Evolutionary conservation across 768 basidiomycete genomes (phyloP), one percentile per base, ranked within the genome.

Genomic region (Psilocybe cyanescens): DNA sequence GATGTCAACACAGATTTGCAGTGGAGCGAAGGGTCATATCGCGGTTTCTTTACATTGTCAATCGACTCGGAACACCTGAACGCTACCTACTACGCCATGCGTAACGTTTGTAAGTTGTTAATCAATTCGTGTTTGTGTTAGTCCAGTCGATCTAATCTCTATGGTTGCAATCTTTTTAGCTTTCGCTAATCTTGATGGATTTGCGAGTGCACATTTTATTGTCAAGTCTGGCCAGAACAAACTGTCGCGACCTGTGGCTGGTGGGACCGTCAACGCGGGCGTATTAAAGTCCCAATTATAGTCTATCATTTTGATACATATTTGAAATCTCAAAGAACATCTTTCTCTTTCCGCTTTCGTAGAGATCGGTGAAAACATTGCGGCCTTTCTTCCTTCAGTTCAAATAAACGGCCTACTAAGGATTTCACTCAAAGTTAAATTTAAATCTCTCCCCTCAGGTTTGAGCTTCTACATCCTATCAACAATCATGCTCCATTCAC

Each of bases 1-100:
- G 70, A 64, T 14, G 69, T 67, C 24, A 86, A 85, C 71, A 62
- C 75, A 1, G 82, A 85, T 63, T 70, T 87, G 41, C 85, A 86
- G 65, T 87, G 83, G 85, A 83, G 82, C 60, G 86, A 87, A 71
- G 84, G 81, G 7, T 84, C 81, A 6, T 85, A 76, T 72, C 72
- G 86, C 35, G 86, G 86, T 1, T 88, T 86, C 73, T 86, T 85
- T 72, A 83, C 84, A 37, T 73, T 88, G 11, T 76, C 75, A 30
- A 70, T 88, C 60, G 76, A 79, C 64, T 65, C 82, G n/a, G 59
- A 76, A 16, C 74, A 74, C 53, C 67, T 83, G 49, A 81, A 76
- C 30, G 82, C 85, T 19, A 83, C 83, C 19, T 86, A 81, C 72
- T 86, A 80, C 57, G 85, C 81, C 1, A 84, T 86, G 81, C 66